Evolutionary conservation across 2,329 filamentous ascomycete genomes (phyloP).

Genomic region (Apiospora saccharicola): DNA sequence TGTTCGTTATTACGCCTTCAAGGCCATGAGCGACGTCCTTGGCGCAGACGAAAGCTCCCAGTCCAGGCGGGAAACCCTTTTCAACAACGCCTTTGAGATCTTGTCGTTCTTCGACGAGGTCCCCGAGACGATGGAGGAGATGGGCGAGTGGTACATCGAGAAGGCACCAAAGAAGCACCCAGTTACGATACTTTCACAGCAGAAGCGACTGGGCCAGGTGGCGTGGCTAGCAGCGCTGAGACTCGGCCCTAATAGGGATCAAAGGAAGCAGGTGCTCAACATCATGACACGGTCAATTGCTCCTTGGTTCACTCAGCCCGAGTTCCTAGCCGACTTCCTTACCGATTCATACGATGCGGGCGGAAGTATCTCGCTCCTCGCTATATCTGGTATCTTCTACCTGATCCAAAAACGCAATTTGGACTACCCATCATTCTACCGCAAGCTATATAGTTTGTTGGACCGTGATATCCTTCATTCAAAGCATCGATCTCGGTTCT

Average conservation of each 20-base stretch:
- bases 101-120: slow-evolving; percentile 74
- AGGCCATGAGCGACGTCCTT: slow-evolving; percentile 65
- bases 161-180: slow-evolving; percentile 72
- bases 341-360: slow-evolving; percentile 92
- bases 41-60: slow-evolving; percentile 30
- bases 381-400: slow-evolving; percentile 92
- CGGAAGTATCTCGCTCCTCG: slow-evolving; percentile 85
- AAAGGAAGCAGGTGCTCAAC: slow-evolving; percentile 80
- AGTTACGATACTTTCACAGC: slow-evolving; percentile 70
- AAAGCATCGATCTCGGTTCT: slow-evolving; percentile 91
- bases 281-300: slow-evolving; percentile 80
- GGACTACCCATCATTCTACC: slow-evolving; percentile 94
- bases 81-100: slow-evolving; percentile 67
- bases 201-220: slow-evolving; percentile 83
- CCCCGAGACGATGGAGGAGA: slow-evolving; percentile 70
- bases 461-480: slow-evolving; percentile 89
- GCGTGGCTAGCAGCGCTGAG: slow-evolving; percentile 85
- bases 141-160: slow-evolving; percentile 73
- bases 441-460: slow-evolving; percentile 91
- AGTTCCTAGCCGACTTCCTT: slow-evolving; percentile 93
- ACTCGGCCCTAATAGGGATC: slow-evolving; percentile 70
- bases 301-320: slow-evolving; percentile 88
- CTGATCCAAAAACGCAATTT: slow-evolving; percentile 93
- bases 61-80: slow-evolving; percentile 46
- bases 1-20: slow-evolving; percentile 82